A percentile compares a stretch with the other conserved stretches of the same genome.
phyloP scores from a whole-genome alignment of 2,329 filamentous ascomycete species.

The Aspergillus latus region DNA sequence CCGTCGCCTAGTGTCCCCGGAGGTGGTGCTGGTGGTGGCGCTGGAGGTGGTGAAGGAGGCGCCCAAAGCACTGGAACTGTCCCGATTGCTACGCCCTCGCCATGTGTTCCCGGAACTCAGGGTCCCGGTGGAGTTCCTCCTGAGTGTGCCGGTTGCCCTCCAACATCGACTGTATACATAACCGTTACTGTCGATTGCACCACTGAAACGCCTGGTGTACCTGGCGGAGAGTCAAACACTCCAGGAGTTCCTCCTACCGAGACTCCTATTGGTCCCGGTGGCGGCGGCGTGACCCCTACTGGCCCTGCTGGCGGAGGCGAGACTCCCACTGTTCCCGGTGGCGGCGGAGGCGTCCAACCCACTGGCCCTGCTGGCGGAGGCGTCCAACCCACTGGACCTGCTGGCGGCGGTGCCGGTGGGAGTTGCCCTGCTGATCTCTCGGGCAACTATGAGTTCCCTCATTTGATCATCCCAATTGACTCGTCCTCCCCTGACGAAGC shows the following conservation, averaged over 20 bases:
- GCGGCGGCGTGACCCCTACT: background rate
- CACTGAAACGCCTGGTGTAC: background rate
- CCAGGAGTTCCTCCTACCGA: background rate
- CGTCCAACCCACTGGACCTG: background rate
- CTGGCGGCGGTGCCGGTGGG: slow-evolving; percentile 9
- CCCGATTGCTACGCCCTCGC: background rate
- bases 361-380: background rate
- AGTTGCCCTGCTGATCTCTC: slow-evolving; percentile 49
- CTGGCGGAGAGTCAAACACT: background rate
- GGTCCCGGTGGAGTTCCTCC: background rate
- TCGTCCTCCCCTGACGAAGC: slow-evolving; percentile 53
- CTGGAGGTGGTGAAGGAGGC: background rate
- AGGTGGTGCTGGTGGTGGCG: background rate
- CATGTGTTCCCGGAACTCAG: background rate
- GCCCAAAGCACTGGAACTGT: background rate
- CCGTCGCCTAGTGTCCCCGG: too few species aligned
- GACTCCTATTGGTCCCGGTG: background rate
- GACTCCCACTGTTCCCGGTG: background rate
- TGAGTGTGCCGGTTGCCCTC: background rate
- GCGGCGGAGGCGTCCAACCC: background rate
- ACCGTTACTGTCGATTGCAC: background rate
- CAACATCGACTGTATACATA: background rate
- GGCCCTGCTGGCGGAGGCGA: background rate
- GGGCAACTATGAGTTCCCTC: slow-evolving; percentile 57
- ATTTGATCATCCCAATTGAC: slow-evolving; percentile 63